A percentile compares a stretch with the other conserved stretches of the same genome.
Conservation (phyloP, 176 grass and related monocot genomes). For the Musa itinerans region DNA sequence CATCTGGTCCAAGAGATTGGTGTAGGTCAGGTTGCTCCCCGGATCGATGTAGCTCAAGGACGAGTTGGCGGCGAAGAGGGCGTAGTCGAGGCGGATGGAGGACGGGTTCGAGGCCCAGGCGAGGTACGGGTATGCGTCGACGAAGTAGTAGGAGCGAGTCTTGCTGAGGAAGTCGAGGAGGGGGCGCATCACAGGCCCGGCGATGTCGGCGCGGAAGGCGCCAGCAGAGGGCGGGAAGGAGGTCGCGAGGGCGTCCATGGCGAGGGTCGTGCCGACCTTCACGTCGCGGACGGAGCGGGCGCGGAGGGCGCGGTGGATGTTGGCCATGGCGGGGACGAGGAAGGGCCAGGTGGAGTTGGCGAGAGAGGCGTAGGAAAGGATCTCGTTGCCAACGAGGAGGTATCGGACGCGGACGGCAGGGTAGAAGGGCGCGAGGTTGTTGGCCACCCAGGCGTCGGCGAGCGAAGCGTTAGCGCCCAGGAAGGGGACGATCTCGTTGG, state of each 20-base stretch:
- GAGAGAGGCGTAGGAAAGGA: conserved; percentile 64
- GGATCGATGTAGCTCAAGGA: conserved; percentile 49
- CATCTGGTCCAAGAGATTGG: conserved; percentile 88
- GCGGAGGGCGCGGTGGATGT: conserved; percentile 50
- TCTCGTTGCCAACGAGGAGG: conserved; percentile 84
- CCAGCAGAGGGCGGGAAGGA: conserved; percentile 61
- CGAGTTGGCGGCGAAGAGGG: conserved; percentile 33
- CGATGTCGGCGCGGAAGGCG: conserved; percentile 58
- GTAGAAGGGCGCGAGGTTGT: conserved; percentile 48
- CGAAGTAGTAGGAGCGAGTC: conserved; percentile 79
- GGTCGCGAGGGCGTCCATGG: conserved; percentile 57
- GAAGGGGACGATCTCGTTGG: conserved; percentile 56
- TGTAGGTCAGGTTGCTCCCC: conserved; percentile 38
- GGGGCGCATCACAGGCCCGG: conserved; percentile 50
- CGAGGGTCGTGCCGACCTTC: conserved; percentile 80
- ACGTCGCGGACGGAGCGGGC: conserved; percentile 34
- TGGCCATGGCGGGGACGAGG: conserved; percentile 70
- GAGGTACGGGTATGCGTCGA: conserved; percentile 82
- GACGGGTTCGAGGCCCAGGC: conserved; percentile 38
- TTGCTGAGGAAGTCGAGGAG: conserved; percentile 48
- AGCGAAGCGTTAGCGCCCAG: conserved; percentile 39
- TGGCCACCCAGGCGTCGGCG: conserved; percentile 57
- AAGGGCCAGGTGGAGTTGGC: conserved; percentile 38
- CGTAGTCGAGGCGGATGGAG: conserved; percentile 48
- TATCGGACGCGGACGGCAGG: conserved; percentile 45